Base-by-base conservation (phyloP, 2,329 filamentous ascomycete species). In the Sordariomycetes sp. region DNA sequence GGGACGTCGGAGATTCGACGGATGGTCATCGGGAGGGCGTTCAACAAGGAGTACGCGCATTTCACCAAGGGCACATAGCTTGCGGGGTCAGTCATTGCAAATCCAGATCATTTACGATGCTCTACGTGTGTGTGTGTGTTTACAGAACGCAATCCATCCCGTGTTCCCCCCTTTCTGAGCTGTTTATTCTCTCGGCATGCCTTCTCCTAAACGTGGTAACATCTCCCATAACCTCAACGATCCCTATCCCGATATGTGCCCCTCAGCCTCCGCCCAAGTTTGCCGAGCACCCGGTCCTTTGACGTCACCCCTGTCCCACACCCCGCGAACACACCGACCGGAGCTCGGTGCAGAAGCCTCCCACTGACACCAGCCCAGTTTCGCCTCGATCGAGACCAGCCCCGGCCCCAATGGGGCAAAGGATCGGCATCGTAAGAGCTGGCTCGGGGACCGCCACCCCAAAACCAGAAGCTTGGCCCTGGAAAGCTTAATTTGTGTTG, bases 1-100 rank as follows among this genome's bases (percentile, higher is more conserved):
- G 94, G 94, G 6, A 97, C 94, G 3, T 96, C 90, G 60, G 94
- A 99, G 75, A 87, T 99, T 55, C 80, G 94, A 63, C 80, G 92
- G 63, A 95, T 97, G 84, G 90, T 99, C 4, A 96, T 99, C 68
- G 93, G 94, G 32, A 79, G 92, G 63, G 88, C 86, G 1, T 97
- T 96, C 65, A 96, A 96, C 72, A 92, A 88, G 74, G 87, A 95
- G 72, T 96, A 86, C 70, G 82, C 76, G 10, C 65, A 66, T 46
- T 58, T 66, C 22, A 62, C 59, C n/a, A 52, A 43, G 58, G 54
- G 11, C n/a, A 51, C 55, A 52, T 46, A 40, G 40, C n/a, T 16
- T 43, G 7, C 37, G 54, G 28, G 34, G 3, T 24, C 28, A 35
- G n/a, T 55, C 52, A 54, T 34, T 32, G 8, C 16, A 28, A 56